These are phyloP conservation scores for Cytospora chrysosperma DNA, from an alignment of 2,329 filamentous ascomycete genomes.

Conservation along the genomic window DNA sequence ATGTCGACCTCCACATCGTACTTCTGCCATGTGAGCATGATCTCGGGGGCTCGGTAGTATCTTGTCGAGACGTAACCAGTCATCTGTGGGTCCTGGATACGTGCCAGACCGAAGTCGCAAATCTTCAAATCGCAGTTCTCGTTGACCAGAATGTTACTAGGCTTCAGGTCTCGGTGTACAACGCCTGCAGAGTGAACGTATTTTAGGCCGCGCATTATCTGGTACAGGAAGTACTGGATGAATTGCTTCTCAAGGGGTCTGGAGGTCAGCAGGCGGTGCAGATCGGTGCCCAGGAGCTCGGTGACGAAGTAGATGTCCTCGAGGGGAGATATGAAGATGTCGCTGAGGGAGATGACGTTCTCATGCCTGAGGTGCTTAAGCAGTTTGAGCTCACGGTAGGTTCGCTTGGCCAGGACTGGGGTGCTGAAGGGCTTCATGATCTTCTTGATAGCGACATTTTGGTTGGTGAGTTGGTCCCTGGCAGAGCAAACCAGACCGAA, in stretches of 20 bases:
- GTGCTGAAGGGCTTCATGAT: conserved; percentile 99
- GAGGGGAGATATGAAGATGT: conserved; percentile 98
- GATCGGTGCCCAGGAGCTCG: conserved; percentile 92
- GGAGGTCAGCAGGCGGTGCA: conserved; percentile 92
- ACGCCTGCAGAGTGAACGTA: conserved; percentile 99
- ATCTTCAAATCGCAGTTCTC: conserved; percentile 99
- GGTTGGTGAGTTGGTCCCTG: conserved; percentile 93
- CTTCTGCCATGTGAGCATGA: conserved; percentile 99
- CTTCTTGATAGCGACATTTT: conserved; percentile 98
- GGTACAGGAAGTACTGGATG: conserved; percentile 99
- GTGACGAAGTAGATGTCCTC: conserved; percentile 99
- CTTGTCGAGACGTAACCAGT: conserved; percentile 97
- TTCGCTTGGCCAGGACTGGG: conserved; percentile 95
- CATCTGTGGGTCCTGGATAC: conserved; percentile 99
- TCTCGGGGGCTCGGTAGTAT: conserved; percentile 98
- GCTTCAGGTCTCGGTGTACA: conserved; percentile 95
- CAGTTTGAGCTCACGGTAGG: conserved; percentile 95
- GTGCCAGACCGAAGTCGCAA: conserved; percentile 95
- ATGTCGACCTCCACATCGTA: conserved; percentile 99
- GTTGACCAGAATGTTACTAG: conserved; percentile 98
- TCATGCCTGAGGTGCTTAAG: conserved; percentile 96
- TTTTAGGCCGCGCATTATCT: conserved; percentile 96
- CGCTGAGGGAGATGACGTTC: conserved; percentile 93
- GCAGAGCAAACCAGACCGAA: conserved; percentile 98
- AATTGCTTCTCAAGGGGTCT: conserved; percentile 98